These are phyloP conservation scores for Platismatia glauca DNA, from an alignment of 495 filamentous ascomycete genomes.

Conservation along the genomic window DNA sequence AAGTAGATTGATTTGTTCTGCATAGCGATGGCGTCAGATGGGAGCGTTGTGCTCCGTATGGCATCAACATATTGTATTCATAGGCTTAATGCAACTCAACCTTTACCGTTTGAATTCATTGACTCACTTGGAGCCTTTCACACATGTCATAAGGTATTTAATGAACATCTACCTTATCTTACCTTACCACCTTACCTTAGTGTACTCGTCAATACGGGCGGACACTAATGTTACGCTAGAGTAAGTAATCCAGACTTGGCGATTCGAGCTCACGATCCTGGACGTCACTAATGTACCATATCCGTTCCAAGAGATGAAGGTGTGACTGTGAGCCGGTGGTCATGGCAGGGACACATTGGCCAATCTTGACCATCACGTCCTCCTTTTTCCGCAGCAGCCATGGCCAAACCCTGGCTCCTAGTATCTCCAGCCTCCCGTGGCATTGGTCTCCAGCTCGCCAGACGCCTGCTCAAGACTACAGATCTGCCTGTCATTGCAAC, in stretches of 20 bases:
- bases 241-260: too few species aligned
- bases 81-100: neutral
- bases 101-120: neutral
- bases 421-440: constrained; percentile 64
- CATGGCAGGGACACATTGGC: too few species aligned
- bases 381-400: neutral
- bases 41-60: neutral
- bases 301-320: too few species aligned
- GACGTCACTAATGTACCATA: too few species aligned
- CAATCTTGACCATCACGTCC: too few species aligned
- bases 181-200: too few species aligned
- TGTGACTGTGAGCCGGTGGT: too few species aligned
- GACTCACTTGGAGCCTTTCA: neutral
- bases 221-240: too few species aligned
- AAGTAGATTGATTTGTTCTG: neutral
- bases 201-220: too few species aligned
- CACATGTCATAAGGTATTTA: neutral
- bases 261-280: too few species aligned
- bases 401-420: constrained; percentile 33
- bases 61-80: neutral
- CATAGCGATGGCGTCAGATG: neutral
- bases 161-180: too few species aligned
- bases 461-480: constrained; percentile 56
- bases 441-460: constrained; percentile 62
- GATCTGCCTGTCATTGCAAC: constrained; percentile 64